Percentiles rank a stretch among this genome's conserved stretches.
Conservation (phyloP, 306 rosid genomes). For the Vigna mungo region DNA sequence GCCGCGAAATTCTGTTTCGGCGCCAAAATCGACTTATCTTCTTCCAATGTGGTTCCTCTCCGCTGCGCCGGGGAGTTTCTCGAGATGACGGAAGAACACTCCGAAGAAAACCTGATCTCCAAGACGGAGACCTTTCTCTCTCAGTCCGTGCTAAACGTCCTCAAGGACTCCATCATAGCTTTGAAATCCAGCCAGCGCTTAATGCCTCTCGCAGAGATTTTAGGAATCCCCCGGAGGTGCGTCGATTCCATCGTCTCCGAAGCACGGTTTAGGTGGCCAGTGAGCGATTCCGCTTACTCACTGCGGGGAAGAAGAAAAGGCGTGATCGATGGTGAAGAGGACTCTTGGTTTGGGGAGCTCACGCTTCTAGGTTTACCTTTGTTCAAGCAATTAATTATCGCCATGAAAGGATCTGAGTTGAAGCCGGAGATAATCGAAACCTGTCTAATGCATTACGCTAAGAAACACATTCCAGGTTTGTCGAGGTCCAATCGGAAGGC, state of each 20-base stretch:
- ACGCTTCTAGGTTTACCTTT: background rate
- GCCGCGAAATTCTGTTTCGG: conserved; percentile 16
- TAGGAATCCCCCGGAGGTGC: background rate
- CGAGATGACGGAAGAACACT: conserved; percentile 14
- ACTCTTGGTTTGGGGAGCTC: background rate
- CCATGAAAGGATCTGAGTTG: background rate
- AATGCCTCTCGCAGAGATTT: background rate
- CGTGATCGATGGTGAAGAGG: background rate
- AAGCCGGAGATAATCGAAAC: background rate
- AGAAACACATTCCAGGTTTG: conserved; percentile 19
- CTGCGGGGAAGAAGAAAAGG: background rate
- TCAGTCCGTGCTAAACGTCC: conserved; percentile 1
- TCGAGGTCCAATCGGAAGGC: conserved; percentile 14
- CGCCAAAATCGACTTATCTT: background rate
- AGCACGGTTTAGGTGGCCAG: background rate
- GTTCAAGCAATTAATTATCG: conserved; percentile 14
- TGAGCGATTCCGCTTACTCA: background rate
- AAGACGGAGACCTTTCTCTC: conserved; percentile 1
- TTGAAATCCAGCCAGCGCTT: conserved; percentile 7
- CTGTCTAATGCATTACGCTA: background rate
- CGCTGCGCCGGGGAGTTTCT: conserved; percentile 19
- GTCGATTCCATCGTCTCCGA: background rate
- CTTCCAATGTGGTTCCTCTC: conserved; percentile 12
- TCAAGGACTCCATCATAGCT: conserved; percentile 1
- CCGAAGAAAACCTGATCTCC: conserved; percentile 4